Evolutionary conservation across 2,329 filamentous ascomycete species (phyloP).

Genomic region (Talaromyces sp.): DNA sequence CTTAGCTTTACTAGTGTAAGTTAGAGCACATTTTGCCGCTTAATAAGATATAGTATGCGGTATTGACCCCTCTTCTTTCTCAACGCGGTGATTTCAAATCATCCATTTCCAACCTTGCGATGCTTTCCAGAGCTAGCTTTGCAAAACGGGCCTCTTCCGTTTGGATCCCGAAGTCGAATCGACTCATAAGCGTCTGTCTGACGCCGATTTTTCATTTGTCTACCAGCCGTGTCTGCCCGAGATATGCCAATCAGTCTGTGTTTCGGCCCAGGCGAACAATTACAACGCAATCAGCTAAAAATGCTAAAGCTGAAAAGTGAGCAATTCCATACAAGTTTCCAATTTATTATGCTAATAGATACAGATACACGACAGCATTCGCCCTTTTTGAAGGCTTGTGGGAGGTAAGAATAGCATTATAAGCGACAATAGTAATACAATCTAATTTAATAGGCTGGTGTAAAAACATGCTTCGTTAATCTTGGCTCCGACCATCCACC

Average conservation of each 20-base stretch:
- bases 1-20: no score
- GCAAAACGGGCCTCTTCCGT: neutral
- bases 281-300: neutral
- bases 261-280: neutral
- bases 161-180: neutral
- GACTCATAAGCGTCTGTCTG: neutral
- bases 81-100: neutral
- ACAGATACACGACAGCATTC: neutral
- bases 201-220: neutral
- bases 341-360: neutral
- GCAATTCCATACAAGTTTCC: neutral
- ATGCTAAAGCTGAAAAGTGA: neutral
- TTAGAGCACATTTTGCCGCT: no score
- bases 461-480: conserved; percentile 27
- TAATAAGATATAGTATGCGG: no score
- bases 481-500: conserved; percentile 58
- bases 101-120: neutral
- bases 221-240: neutral
- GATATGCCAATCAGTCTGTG: neutral
- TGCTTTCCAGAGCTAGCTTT: neutral
- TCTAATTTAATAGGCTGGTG: conserved; percentile 29
- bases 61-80: neutral
- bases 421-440: neutral
- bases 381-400: neutral
- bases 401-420: neutral